Conservation (phyloP, 2,329 filamentous ascomycete genomes). For the Didymella sp. region DNA sequence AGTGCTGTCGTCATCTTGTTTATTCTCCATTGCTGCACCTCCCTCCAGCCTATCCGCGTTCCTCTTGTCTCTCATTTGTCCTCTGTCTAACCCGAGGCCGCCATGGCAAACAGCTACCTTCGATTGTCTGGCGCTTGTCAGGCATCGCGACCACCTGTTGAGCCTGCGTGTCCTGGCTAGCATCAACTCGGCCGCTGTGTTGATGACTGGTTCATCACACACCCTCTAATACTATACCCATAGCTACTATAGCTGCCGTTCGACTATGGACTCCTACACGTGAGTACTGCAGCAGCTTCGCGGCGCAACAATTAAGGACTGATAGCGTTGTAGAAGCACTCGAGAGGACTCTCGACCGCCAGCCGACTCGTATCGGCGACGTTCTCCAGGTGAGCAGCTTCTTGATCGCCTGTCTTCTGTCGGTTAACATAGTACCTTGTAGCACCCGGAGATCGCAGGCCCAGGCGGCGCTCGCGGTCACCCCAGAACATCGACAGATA, state of each 20-base stretch:
- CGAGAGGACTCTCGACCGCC: conserved; percentile 65
- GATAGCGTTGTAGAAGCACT: conserved; percentile 24
- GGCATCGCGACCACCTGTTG: conserved; percentile 35
- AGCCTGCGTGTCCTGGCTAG: conserved; percentile 29
- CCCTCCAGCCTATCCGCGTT: conserved; percentile 41
- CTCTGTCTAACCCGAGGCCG: conserved; percentile 51
- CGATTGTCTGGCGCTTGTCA: conserved; percentile 39
- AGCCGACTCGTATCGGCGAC: conserved; percentile 58
- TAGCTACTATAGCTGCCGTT: conserved; percentile 6
- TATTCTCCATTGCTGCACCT: conserved; percentile 29
- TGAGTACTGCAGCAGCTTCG: conserved; percentile 29
- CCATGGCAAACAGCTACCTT: conserved; percentile 53
- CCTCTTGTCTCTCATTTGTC: conserved; percentile 44
- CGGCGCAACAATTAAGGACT: conserved; percentile 15
- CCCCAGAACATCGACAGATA: conserved; percentile 76
- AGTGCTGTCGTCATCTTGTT: conserved; percentile 40
- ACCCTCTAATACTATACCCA: neutral
- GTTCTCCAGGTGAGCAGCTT: conserved; percentile 70
- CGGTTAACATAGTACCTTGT: conserved; percentile 14
- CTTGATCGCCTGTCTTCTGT: neutral
- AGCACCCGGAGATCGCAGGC: conserved; percentile 42
- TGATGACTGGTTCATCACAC: conserved; percentile 28
- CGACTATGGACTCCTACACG: conserved; percentile 50
- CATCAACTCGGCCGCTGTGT: conserved; percentile 24
- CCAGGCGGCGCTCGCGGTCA: conserved; percentile 70